phyloP scores from a whole-genome alignment of 192 early-diverging fungal species.

The Entomortierella lignicola region DNA sequence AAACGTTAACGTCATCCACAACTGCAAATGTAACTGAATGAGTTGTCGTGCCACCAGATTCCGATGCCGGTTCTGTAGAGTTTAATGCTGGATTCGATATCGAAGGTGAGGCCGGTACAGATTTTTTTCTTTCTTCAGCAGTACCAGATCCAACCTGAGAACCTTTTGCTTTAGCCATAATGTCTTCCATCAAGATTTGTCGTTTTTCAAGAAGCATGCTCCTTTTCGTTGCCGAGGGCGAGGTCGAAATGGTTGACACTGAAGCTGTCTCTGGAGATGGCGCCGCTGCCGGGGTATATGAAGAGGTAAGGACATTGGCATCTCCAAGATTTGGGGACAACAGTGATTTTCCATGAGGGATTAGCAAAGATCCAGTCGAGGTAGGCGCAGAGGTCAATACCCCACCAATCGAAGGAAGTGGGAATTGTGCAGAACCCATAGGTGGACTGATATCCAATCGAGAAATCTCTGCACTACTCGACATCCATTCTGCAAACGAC shows the following conservation, averaged over 20 bases:
- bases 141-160: constrained; percentile 2
- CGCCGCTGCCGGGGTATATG: constrained; percentile 28
- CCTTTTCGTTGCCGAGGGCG: constrained; percentile 17
- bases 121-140: constrained; percentile 11
- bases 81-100: too few species aligned
- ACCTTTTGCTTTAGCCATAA: constrained; percentile 28
- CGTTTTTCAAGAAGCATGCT: constrained; percentile 33
- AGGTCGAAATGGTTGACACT: constrained; percentile 1
- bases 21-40: constrained; percentile 27
- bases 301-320: constrained; percentile 42
- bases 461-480: constrained; percentile 51
- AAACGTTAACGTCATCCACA: constrained; percentile 15
- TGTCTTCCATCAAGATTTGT: constrained; percentile 23
- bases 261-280: constrained; percentile 24
- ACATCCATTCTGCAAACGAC: constrained; percentile 56
- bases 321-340: constrained; percentile 4
- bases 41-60: not conserved
- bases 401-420: constrained; percentile 10
- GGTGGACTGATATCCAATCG: constrained; percentile 45
- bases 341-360: constrained; percentile 13
- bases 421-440: not conserved
- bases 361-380: not conserved
- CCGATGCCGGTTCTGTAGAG: not conserved
- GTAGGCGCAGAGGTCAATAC: constrained; percentile 9
- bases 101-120: not conserved